Percentiles rank a stretch among this genome's conserved stretches.
Evolutionary conservation across 768 basidiomycete species (phyloP).

Genomic region (Mycena crocata): DNA sequence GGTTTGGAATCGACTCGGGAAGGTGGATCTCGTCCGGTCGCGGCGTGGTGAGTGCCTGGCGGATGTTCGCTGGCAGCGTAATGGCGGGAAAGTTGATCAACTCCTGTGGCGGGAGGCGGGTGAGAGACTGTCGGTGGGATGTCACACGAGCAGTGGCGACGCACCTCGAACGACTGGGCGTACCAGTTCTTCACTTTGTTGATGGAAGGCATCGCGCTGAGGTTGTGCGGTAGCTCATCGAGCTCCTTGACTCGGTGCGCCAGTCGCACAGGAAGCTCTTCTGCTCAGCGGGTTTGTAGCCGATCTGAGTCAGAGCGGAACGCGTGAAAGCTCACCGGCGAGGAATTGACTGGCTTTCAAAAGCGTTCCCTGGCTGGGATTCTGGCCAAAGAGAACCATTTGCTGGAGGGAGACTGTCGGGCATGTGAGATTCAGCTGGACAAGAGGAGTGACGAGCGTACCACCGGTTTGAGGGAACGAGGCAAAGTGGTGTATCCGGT

Average conservation of each 20-base stretch:
- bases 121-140: slow-evolving; percentile 19
- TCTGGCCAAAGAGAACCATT: slow-evolving; percentile 98
- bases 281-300: slow-evolving; percentile 48
- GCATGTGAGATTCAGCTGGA: not conserved
- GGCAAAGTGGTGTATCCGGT: slow-evolving; percentile 90
- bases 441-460: slow-evolving; percentile 47
- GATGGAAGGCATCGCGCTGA: slow-evolving; percentile 92
- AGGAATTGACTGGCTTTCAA: slow-evolving; percentile 94
- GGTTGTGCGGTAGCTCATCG: slow-evolving; percentile 91
- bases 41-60: slow-evolving; percentile 69
- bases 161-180: slow-evolving; percentile 96
- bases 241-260: slow-evolving; percentile 97
- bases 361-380: slow-evolving; percentile 93
- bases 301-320: not conserved
- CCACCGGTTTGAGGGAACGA: slow-evolving; percentile 95
- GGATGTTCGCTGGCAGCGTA: slow-evolving; percentile 73
- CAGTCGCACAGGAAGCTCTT: slow-evolving; percentile 94
- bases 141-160: slow-evolving; percentile 42
- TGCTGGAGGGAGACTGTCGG: slow-evolving; percentile 90
- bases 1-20: slow-evolving; percentile 86
- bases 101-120: slow-evolving; percentile 74
- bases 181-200: slow-evolving; percentile 98
- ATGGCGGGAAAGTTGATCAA: slow-evolving; percentile 88
- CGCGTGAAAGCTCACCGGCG: slow-evolving; percentile 59
- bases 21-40: slow-evolving; percentile 61